phyloP scores from a whole-genome alignment of 2,329 filamentous ascomycete species.

The Botrytis paeoniae region DNA sequence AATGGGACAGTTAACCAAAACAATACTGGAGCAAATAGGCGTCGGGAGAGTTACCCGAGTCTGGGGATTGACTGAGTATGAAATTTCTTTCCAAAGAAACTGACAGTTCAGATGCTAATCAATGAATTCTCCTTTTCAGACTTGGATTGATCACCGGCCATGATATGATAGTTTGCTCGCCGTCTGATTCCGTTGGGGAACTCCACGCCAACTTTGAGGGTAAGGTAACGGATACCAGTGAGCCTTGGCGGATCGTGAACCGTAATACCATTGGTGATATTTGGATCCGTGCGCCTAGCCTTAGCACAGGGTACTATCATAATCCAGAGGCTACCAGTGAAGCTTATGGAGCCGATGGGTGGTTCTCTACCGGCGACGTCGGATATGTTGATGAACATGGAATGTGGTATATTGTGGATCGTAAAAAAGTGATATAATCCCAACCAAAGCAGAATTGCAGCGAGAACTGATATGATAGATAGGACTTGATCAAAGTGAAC shows the following conservation, averaged over 20 bases:
- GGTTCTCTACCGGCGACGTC: slow-evolving; percentile 38
- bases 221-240: not conserved
- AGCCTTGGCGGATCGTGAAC: not conserved
- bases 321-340: not conserved
- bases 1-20: not conserved
- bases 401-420: slow-evolving; percentile 86
- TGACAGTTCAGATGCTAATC: not conserved
- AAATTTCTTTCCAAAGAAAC: not conserved
- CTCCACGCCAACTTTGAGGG: slow-evolving; percentile 9
- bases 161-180: not conserved
- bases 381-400: slow-evolving; percentile 67
- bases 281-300: not conserved
- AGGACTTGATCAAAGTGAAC: slow-evolving; percentile 46
- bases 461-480: not conserved
- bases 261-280: not conserved
- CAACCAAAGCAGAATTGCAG: not conserved
- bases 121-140: not conserved
- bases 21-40: not conserved
- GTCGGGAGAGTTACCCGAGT: not conserved
- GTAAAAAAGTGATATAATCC: slow-evolving; percentile 37
- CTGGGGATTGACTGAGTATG: slow-evolving; percentile 6
- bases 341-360: not conserved
- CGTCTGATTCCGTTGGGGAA: not conserved
- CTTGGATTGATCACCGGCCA: slow-evolving; percentile 1
- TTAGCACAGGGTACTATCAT: not conserved